Evolutionary conservation across 331 rosid species (phyloP), one percentile per base, ranked within the genome.

Genomic region (Pyracantha coccinea): DNA sequence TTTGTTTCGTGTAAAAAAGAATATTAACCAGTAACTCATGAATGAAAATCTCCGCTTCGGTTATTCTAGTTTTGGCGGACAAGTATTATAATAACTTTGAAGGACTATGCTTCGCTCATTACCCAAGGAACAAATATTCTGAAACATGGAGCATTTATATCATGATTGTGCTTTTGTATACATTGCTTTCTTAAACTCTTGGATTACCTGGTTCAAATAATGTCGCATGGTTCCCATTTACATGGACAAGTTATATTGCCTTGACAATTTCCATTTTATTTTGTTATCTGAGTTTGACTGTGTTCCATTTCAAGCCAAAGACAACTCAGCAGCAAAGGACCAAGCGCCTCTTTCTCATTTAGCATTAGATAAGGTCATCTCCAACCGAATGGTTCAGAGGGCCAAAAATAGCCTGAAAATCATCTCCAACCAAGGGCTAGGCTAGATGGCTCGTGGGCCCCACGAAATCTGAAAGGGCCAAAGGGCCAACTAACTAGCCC

Each of bases 311-410:
- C 81, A 81, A 86, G 73, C 23, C 62, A 79, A 79, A 17, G 79
- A 65, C 68, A 77, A 68, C 53, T 35, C 71, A 1, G 78, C 78
- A 33, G 64, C 81, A 9, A 76, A 28, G 80, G 81, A 68, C 91
- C 85, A n/a, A 80, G 88, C 76, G 47, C 78, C 63, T 84, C 88
- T 17, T n/a, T n/a, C n/a, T n/a, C n/a, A n/a, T n/a, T n/a, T n/a
- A n/a, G n/a, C n/a, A n/a, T n/a, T n/a, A n/a, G n/a, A n/a, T n/a
- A n/a, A n/a, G n/a, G n/a, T n/a, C n/a, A n/a, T n/a, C n/a, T n/a
- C n/a, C n/a, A n/a, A n/a, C n/a, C n/a, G n/a, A n/a, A n/a, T n/a
- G n/a, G n/a, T n/a, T n/a, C n/a, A n/a, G n/a, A n/a, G n/a, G n/a
- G n/a, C n/a, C n/a, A n/a, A n/a, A n/a, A n/a, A n/a, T n/a, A n/a